Percentiles rank a stretch among this genome's conserved stretches.
These are phyloP conservation scores for Aspergillus unguis DNA, from an alignment of 2,329 filamentous ascomycete species.

Conservation along the genomic window DNA sequence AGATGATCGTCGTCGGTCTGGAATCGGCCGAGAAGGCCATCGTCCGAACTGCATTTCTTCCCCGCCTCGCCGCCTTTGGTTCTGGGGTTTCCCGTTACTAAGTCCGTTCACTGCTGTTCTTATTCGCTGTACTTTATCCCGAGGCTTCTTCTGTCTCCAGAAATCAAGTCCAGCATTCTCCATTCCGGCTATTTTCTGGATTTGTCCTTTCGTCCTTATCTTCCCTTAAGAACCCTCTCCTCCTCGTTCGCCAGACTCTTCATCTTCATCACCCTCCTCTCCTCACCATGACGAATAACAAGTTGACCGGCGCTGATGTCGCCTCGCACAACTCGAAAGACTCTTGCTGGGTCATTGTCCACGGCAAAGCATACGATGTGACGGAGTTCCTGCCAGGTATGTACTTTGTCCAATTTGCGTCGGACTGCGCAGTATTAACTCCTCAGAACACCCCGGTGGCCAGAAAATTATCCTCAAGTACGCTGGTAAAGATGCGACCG, in stretches of 20 bases:
- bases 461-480: slow-evolving; percentile 95
- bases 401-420: background rate
- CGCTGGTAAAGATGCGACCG: slow-evolving; percentile 89
- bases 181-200: background rate
- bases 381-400: slow-evolving; percentile 78
- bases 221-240: slow-evolving; percentile 1
- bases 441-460: slow-evolving; percentile 79
- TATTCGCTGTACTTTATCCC: slow-evolving; percentile 10
- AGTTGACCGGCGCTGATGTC: slow-evolving; percentile 55
- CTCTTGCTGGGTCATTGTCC: slow-evolving; percentile 89
- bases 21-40: background rate
- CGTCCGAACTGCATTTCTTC: background rate
- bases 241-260: background rate
- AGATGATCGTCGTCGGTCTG: background rate
- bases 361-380: slow-evolving; percentile 85
- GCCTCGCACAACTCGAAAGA: slow-evolving; percentile 75
- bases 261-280: background rate
- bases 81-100: slow-evolving; percentile 5
- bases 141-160: background rate
- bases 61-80: background rate
- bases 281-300: slow-evolving; percentile 25
- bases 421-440: background rate
- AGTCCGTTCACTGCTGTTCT: background rate
- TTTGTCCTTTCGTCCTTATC: slow-evolving; percentile 7
- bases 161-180: background rate